Percentiles rank a stretch among this genome's conserved stretches.
These are phyloP conservation scores for Apophysomyces sp. DNA, from an alignment of 371 early-diverging fungal genomes.

Conservation along the genomic window DNA sequence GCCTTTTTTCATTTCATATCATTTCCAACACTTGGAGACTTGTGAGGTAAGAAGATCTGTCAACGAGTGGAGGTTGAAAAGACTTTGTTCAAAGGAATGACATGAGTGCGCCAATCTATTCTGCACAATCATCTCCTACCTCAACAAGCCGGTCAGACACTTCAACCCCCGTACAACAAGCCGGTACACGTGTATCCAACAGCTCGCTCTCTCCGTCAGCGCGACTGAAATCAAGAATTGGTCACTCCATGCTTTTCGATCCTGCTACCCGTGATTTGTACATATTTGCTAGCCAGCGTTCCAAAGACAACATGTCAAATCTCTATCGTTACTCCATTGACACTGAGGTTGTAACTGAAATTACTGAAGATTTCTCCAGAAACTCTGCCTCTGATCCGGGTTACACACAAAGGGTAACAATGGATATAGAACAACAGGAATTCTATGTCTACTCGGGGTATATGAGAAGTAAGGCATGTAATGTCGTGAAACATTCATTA, in stretches of 20 bases:
- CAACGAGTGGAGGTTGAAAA: too few relatives aligned
- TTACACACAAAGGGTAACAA: slow-evolving; percentile 85
- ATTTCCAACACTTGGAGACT: slow-evolving; percentile 61
- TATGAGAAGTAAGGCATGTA: slow-evolving; percentile 47
- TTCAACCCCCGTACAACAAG: background rate
- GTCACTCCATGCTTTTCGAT: slow-evolving; percentile 91
- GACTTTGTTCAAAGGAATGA: background rate
- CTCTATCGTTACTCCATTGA: slow-evolving; percentile 82
- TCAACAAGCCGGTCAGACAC: slow-evolving; percentile 15
- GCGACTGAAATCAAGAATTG: slow-evolving; percentile 77
- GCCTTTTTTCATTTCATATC: slow-evolving; percentile 82
- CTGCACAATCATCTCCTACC: slow-evolving; percentile 4
- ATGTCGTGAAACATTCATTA: slow-evolving; percentile 67
- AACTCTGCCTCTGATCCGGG: slow-evolving; percentile 76
- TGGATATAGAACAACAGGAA: slow-evolving; percentile 75
- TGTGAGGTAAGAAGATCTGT: slow-evolving; percentile 52
- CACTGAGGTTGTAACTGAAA: slow-evolving; percentile 67
- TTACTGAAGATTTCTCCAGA: slow-evolving; percentile 68
- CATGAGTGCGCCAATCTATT: background rate
- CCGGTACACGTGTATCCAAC: background rate
- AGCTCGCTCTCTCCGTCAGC: background rate
- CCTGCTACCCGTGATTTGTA: slow-evolving; percentile 68
- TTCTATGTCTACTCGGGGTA: slow-evolving; percentile 81
- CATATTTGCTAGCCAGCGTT: slow-evolving; percentile 88
- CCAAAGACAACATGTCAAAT: slow-evolving; percentile 75